Percentiles rank a stretch among this genome's conserved stretches.
These are phyloP conservation scores for Calonectria pteridis DNA, from an alignment of 2,329 filamentous ascomycete genomes.

Conservation along the genomic window DNA sequence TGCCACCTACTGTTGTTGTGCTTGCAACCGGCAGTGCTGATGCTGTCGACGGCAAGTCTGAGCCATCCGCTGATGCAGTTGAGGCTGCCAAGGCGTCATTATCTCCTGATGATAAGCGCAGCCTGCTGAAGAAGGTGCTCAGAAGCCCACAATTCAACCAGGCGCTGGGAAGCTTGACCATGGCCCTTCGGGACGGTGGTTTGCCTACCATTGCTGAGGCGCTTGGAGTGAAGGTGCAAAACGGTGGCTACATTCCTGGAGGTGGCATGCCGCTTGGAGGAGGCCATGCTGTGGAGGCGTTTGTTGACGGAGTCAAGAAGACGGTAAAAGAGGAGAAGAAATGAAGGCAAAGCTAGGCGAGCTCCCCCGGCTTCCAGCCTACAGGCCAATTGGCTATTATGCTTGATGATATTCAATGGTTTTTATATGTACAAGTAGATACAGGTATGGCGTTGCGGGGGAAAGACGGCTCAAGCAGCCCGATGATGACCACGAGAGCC, in stretches of 20 bases:
- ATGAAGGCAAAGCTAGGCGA: constrained; percentile 2
- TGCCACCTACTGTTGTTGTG: constrained; percentile 84
- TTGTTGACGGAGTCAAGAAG: constrained; percentile 89
- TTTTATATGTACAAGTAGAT: constrained; percentile 27
- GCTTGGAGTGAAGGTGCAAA: constrained; percentile 81
- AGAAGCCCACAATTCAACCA: constrained; percentile 93
- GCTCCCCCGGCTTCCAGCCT: not conserved
- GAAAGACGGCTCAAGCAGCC: not conserved
- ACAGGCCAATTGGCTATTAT: constrained; percentile 9
- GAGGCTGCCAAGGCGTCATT: constrained; percentile 81
- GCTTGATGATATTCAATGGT: constrained; percentile 20
- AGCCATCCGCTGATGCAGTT: constrained; percentile 77
- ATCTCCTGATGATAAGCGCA: constrained; percentile 81
- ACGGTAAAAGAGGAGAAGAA: constrained; percentile 72
- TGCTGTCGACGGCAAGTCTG: constrained; percentile 67
- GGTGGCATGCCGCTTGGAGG: constrained; percentile 88
- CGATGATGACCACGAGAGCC: not conserved
- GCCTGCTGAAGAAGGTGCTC: constrained; percentile 83
- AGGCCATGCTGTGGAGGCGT: constrained; percentile 89
- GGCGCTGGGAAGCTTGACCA: constrained; percentile 85
- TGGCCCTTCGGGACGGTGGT: constrained; percentile 90
- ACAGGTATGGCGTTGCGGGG: constrained; percentile 22
- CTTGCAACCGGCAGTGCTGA: constrained; percentile 76
- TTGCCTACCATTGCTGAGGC: constrained; percentile 91
- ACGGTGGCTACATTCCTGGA: constrained; percentile 84